phyloP scores from a whole-genome alignment of 306 rosid genomes.

The Malus domestica region ASM211411v1 NC_041802.1:13953001-13953500 shows the following conservation, averaged over 20 bases:
- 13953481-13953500: neutral
- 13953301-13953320: neutral
- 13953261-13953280: neutral
- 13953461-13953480: neutral
- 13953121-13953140: neutral
- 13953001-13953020: too few relatives aligned
- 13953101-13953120: neutral
- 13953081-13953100: too few relatives aligned
- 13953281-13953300: neutral
- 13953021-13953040: too few relatives aligned
- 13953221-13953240: neutral
- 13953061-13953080: too few relatives aligned
- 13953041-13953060: too few relatives aligned
- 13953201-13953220: neutral
- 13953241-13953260: neutral
- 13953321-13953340: neutral
- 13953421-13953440: neutral
- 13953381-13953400: neutral
- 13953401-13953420: neutral
- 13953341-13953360: neutral
- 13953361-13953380: neutral
- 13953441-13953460: neutral
- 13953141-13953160: neutral
- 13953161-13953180: neutral
- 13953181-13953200: neutral